Evolutionary conservation across 345 rosid genomes (phyloP).

Genomic region (Punica granatum): DNA sequence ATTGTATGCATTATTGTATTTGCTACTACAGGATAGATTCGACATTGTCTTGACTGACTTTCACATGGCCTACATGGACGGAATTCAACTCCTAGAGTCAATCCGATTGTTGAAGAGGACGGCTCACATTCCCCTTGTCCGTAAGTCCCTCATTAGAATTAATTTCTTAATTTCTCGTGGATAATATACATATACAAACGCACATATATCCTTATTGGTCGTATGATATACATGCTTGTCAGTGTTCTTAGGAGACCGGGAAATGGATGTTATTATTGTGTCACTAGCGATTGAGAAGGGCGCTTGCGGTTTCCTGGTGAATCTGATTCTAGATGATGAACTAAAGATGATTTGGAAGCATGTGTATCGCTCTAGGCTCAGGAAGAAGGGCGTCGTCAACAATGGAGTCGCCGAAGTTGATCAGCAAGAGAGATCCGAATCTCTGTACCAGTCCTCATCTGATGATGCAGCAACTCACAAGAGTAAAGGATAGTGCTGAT

Average conservation of each 20-base stretch:
- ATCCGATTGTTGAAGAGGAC: not conserved
- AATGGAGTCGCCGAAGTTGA: not conserved
- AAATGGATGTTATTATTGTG: not conserved
- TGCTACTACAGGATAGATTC: conserved; percentile 4
- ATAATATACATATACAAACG: no score
- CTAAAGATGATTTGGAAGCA: conserved; percentile 12
- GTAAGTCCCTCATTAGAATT: not conserved
- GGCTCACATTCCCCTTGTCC: not conserved
- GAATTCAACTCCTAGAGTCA: conserved; percentile 4
- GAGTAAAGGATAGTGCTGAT: not conserved
- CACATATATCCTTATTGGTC: no score
- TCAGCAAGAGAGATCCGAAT: not conserved
- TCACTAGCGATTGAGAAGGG: conserved; percentile 8
- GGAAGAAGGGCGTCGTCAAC: not conserved
- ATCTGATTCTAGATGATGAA: conserved; percentile 2
- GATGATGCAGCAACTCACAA: no score
- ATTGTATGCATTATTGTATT: not conserved
- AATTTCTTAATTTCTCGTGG: no score
- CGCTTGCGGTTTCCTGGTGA: conserved; percentile 8
- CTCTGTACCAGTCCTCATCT: not conserved
- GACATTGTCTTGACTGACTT: conserved; percentile 8
- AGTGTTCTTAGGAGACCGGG: conserved; percentile 4
- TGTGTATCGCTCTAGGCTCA: not conserved
- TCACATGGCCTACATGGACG: conserved; percentile 11
- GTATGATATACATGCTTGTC: not conserved